Base-by-base conservation (phyloP, 768 basidiomycete genomes). In the Panaeolus papilionaceus region DNA sequence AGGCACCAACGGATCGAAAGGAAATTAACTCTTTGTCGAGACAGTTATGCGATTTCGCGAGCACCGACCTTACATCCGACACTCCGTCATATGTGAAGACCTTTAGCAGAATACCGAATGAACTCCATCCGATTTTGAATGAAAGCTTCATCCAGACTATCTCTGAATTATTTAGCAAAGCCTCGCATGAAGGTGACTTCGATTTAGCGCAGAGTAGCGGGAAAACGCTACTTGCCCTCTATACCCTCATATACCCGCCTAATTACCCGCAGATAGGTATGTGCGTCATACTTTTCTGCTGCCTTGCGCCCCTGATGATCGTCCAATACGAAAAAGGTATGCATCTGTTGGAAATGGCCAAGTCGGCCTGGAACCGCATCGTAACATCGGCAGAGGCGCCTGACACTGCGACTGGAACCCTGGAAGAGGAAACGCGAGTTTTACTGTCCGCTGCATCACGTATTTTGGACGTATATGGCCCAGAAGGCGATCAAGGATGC, bases 181-280 rank as follows among this genome's bases (percentile, higher is more conserved):
- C 87, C n/a, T 91, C 92, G 4, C 92, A 94, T 71, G 89, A 91
- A 67, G 88, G 88, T 1, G 78, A 81, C 4, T 88, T 86, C 70
- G 76, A 78, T 11, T 68, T 76, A 14, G 92, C 92, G 0, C 72
- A 90, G 23, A 73, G 82, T 38, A 76, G 79, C 11, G 92, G 93
- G 14, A 72, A 82, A 42, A 84, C 85, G 1, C 78, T 93, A 14
- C 78, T 93, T 20, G 89, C 89, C 0, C 77, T 92, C 7, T 95
- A 94, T 75, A 72, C 84, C 11, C 73, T 91, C 64, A 80, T 94
- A 58, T 95, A 95, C 72, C 92, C 93, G 1, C 79, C 77, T 2
- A 90, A 91, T 72, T 93, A 93, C 75, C 93, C 93, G n/a, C 91
- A 93, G 70, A 92, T 89, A 28, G 93, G 93, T 92, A 64, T 70